These are phyloP conservation scores for Uncinocarpus reesii DNA, from an alignment of 2,329 filamentous ascomycete species.

Conservation along the genomic window DNA sequence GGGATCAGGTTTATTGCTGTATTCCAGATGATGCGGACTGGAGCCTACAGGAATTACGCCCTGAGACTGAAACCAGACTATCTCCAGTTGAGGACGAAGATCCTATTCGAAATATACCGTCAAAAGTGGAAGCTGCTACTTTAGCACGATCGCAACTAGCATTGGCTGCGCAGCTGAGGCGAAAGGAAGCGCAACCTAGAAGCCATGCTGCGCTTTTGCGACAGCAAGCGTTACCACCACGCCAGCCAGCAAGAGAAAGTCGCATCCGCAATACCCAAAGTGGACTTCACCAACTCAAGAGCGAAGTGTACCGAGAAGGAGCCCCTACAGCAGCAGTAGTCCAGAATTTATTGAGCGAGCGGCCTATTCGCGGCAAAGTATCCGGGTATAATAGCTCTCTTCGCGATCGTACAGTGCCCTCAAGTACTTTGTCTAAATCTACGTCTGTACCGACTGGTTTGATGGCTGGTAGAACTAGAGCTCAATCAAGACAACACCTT, in stretches of 20 bases:
- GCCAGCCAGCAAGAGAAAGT: conserved; percentile 21
- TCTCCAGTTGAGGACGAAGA: conserved; percentile 17
- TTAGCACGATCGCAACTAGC: conserved; percentile 32
- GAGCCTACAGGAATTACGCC: conserved; percentile 23
- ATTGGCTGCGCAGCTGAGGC: conserved; percentile 32
- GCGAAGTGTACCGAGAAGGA: conserved; percentile 1
- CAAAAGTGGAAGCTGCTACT: conserved; percentile 23
- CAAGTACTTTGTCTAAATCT: conserved; percentile 25
- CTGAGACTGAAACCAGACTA: conserved; percentile 1
- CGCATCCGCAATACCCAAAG: not conserved
- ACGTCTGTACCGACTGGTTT: conserved; percentile 27
- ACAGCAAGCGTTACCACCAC: conserved; percentile 34
- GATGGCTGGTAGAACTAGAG: conserved; percentile 34
- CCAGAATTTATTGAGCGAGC: conserved; percentile 30
- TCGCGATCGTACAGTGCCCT: conserved; percentile 24
- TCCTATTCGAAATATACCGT: conserved; percentile 22
- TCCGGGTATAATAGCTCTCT: conserved; percentile 29
- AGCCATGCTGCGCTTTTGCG: conserved; percentile 41
- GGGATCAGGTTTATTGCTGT: conserved; percentile 38
- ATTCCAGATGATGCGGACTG: conserved; percentile 34
- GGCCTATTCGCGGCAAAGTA: conserved; percentile 31
- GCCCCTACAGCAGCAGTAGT: conserved; percentile 1
- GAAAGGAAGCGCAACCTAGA: conserved; percentile 28
- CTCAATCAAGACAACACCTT: conserved; percentile 30
- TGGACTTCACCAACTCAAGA: not conserved